phyloP scores from a whole-genome alignment of 352 stramenopile species.

The Pythium periplocum region DNA sequence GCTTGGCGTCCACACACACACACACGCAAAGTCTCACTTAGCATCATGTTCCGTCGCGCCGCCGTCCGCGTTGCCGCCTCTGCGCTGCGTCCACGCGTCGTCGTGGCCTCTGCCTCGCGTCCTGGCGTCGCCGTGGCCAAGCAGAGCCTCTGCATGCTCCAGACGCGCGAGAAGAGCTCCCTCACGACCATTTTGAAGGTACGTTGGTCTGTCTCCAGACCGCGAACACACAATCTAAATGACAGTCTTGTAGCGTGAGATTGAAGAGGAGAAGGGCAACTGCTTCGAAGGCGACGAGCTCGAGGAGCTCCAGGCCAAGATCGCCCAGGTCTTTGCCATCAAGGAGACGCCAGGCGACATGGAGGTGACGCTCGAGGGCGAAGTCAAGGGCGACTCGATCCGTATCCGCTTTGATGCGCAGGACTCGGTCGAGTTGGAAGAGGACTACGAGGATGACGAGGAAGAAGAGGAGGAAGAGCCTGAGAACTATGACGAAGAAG shows the following conservation, averaged over 20 bases:
- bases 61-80: conserved; percentile 9
- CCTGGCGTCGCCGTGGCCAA: conserved; percentile 4
- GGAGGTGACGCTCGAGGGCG: conserved; percentile 55
- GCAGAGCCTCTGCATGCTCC: conserved; percentile 25
- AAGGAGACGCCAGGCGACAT: conserved; percentile 56
- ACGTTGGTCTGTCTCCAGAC: background rate
- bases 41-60: conserved; percentile 20
- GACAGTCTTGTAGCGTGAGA: conserved; percentile 39
- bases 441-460: conserved; percentile 45
- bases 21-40: conserved; percentile 6
- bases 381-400: conserved; percentile 47
- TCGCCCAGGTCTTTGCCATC: conserved; percentile 63
- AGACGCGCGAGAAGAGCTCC: conserved; percentile 53
- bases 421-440: conserved; percentile 65
- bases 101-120: conserved; percentile 23
- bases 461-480: conserved; percentile 41
- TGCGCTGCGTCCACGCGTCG: conserved; percentile 11
- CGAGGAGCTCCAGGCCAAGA: conserved; percentile 57
- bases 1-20: background rate
- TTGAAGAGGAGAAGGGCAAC: conserved; percentile 82
- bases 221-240: too few species aligned
- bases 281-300: conserved; percentile 73
- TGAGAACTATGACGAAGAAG: conserved; percentile 29
- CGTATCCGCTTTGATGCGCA: conserved; percentile 80
- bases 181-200: conserved; percentile 38